Evolutionary conservation across 208 protist genomes (phyloP), one percentile per base, ranked within the genome.

Genomic region (Leishmania mexicana): DNA sequence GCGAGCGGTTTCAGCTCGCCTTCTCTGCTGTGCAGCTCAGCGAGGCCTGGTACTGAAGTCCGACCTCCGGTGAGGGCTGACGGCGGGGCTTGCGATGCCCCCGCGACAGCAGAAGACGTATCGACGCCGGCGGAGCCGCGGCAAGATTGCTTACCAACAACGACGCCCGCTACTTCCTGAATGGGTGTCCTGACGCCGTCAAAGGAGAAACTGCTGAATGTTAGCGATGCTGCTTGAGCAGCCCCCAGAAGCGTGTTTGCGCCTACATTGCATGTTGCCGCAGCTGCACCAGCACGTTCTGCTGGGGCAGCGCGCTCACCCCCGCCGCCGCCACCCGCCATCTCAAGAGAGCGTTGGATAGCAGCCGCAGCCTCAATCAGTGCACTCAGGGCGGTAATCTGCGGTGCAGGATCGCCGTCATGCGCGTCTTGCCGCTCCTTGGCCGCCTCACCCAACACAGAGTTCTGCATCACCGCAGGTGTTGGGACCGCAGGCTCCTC

Each of bases 281-380:
- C 31, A 35, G 31, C 45, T 15, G 68, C 38, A 17, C 24, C 24
- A 45, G 28, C 45, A 53, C n/a, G 5, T 2, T 47, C 40, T 51
- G 38, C 28, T 15, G 40, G 15, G 24, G 3, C 38, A 53, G 35
- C 51, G 35, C 40, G 42, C 21, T 67, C 15, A 65, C 17, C 47
- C 35, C 74, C 53, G 31, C 40, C 11, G 6, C 1, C 68, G 40
- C 47, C 71, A 11, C 17, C 58, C 11, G 45, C 51, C 53, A 38
- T 68, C 5, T 21, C 57, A 17, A 82, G 73, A 62, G 64, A 64
- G 47, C 35, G 77, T 17, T 78, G 78, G 38, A 81, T 79, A 35
- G 83, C 75, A 38, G 70, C 28, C 13, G 62, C 83, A 3, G 76
- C 79, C 35, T 71, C 58, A 21, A 82, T 86, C 3, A 83, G 67